Base-by-base conservation (phyloP, 768 basidiomycete genomes). In the Suillus cothurnatus region DNA sequence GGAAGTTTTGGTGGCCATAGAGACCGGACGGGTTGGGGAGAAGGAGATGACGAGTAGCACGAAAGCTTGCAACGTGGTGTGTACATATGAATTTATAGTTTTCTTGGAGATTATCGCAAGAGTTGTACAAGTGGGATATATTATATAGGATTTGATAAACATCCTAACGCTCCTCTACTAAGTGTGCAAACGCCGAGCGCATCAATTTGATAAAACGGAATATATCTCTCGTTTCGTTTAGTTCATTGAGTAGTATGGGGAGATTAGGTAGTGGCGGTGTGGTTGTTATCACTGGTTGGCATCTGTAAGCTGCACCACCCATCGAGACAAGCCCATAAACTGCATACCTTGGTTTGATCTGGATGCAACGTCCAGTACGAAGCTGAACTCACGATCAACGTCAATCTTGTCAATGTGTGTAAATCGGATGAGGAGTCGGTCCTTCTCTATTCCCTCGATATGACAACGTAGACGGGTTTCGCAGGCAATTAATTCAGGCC, bases 21-120 rank as follows among this genome's bases (percentile, higher is more conserved):
- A 73, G 94, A 96, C 73, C 90, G 85, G 72, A 93, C 92, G 14
- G 93, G 94, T 38, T 93, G 91, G 87, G 81, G 74, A 14, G 86
- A 80, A 63, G 79, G 77, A 28, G 77, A 77, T 55, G 69, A 66
- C 50, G 11, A 53, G 38, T 62, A 56, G 63, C 39, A 58, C 52
- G 23, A 14, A 59, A 31, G 53, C 28, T 43, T 43, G 12, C 32
- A 55, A 32, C 26, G 11, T 39, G 26, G 1, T 38, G 19, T 53
- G 52, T 53, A 39, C 26, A 6, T 38, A 26, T 26, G 26, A 17
- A 38, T 58, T 26, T 28, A 39, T 21, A 41, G 19, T 4, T 59
- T 59, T 39, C 38, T 59, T 41, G 58, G 58, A 53, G 57, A 59
- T 31, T 21, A 21, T 26, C 26, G 26, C 57, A 39, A 58, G 3